These are phyloP conservation scores for Fusarium nisikadoi DNA, from an alignment of 2,329 filamentous ascomycete species.

Conservation along the genomic window DNA sequence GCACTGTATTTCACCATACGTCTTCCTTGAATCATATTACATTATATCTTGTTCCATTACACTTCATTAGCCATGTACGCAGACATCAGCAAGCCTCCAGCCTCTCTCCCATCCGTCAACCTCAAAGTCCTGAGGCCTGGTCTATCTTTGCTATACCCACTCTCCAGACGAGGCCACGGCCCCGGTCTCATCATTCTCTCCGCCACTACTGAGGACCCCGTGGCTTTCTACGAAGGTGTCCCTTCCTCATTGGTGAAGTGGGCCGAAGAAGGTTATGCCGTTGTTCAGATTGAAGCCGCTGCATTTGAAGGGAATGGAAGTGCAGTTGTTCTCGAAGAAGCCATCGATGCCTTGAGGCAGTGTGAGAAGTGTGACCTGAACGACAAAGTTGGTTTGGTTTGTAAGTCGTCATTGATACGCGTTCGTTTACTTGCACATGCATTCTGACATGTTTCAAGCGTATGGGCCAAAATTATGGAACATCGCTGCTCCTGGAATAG, in stretches of 20 bases:
- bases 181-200: slow-evolving; percentile 51
- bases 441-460: not conserved
- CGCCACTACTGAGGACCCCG: slow-evolving; percentile 30
- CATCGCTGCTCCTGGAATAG: not conserved
- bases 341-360: slow-evolving; percentile 33
- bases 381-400: not conserved
- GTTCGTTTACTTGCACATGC: rapidly evolving
- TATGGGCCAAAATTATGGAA: not conserved
- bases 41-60: rapidly evolving
- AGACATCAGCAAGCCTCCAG: slow-evolving; percentile 41
- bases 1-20: rapidly evolving
- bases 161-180: slow-evolving; percentile 52
- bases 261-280: slow-evolving; percentile 76
- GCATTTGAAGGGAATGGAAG: slow-evolving; percentile 8
- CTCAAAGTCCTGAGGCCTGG: slow-evolving; percentile 26
- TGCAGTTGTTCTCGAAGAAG: slow-evolving; percentile 29
- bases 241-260: slow-evolving; percentile 72
- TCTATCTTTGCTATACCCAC: slow-evolving; percentile 46
- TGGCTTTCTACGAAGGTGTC: slow-evolving; percentile 46
- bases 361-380: slow-evolving; percentile 50
- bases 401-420: not conserved
- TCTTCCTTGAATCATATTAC: not conserved
- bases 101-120: slow-evolving; percentile 34
- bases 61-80: slow-evolving; percentile 28
- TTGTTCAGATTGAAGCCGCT: slow-evolving; percentile 51